Percentiles rank a stretch among this genome's conserved stretches.
These are phyloP conservation scores for Suillus discolor DNA, from an alignment of 768 basidiomycete genomes.

Conservation along the genomic window DNA sequence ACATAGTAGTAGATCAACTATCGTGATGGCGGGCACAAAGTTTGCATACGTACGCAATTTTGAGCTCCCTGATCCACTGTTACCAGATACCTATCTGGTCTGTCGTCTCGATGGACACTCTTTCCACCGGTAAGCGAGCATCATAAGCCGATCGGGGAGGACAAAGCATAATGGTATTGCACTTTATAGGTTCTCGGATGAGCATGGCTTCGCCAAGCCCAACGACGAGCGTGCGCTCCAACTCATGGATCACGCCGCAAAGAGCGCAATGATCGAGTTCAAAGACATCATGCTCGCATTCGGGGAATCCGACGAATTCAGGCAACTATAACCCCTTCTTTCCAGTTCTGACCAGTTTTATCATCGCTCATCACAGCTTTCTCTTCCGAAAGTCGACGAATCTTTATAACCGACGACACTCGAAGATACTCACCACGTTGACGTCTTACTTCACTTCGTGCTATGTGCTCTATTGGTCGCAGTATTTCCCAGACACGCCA, in stretches of 20 bases:
- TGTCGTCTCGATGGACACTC: conserved; percentile 90
- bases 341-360: not conserved
- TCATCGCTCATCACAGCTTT: conserved; percentile 57
- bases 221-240: conserved; percentile 86
- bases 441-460: conserved; percentile 89
- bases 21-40: conserved; percentile 85
- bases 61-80: conserved; percentile 84
- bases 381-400: conserved; percentile 74
- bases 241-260: conserved; percentile 92
- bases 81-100: conserved; percentile 84
- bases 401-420: conserved; percentile 82
- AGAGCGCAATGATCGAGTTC: conserved; percentile 77
- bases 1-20: not conserved
- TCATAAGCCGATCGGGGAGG: not conserved
- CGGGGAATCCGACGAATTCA: conserved; percentile 97
- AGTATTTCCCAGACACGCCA: conserved; percentile 72
- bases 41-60: conserved; percentile 90
- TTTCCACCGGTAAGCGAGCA: conserved; percentile 76
- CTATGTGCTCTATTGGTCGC: conserved; percentile 86
- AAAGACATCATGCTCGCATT: conserved; percentile 86
- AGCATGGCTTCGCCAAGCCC: conserved; percentile 84
- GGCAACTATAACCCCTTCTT: conserved; percentile 46
- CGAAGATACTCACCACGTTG: conserved; percentile 85
- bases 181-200: conserved; percentile 73
- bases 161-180: not conserved